Percentiles rank a stretch among this genome's conserved stretches.
Evolutionary conservation across 1,284 basidiomycete species (phyloP).

Genomic region (Tremellales sp.): DNA sequence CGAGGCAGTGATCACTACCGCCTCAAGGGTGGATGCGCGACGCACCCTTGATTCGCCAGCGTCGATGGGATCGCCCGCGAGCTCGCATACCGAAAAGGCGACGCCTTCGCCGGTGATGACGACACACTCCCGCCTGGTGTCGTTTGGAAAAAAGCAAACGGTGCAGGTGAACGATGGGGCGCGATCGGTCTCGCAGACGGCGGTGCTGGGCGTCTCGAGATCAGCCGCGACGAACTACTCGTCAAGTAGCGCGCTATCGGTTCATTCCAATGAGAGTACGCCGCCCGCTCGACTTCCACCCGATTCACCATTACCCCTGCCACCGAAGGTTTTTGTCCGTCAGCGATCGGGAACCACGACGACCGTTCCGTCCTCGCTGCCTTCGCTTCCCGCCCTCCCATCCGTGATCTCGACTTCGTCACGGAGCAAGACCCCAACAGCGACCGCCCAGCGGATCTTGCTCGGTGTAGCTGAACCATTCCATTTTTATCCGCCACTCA

Average conservation of each 20-base stretch:
- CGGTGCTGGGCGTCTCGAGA: slow-evolving; percentile 52
- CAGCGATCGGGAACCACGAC: too few species aligned
- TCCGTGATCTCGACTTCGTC: slow-evolving; percentile 14
- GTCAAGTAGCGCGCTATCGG: too few species aligned
- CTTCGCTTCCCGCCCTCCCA: slow-evolving; percentile 35
- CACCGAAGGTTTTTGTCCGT: too few species aligned
- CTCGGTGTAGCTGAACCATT: slow-evolving; percentile 35
- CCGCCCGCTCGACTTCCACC: neutral
- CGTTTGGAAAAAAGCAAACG: slow-evolving; percentile 64
- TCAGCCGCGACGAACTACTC: neutral
- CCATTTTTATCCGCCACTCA: slow-evolving; percentile 38
- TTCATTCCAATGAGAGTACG: too few species aligned
- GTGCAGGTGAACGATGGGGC: slow-evolving; percentile 55
- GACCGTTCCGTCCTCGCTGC: slow-evolving; percentile 30
- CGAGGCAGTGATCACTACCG: slow-evolving; percentile 26
- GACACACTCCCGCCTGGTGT: slow-evolving; percentile 55
- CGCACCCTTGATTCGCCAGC: slow-evolving; percentile 20
- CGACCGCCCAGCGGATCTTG: slow-evolving; percentile 18
- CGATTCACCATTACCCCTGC: slow-evolving; percentile 8
- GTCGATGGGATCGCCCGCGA: slow-evolving; percentile 7
- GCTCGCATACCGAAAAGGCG: slow-evolving; percentile 15
- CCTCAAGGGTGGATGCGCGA: slow-evolving; percentile 32
- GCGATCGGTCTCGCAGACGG: slow-evolving; percentile 62
- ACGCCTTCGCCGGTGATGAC: slow-evolving; percentile 20
- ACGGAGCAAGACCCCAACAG: slow-evolving; percentile 8